These are phyloP conservation scores for Cystobasidiopsis lactophilus DNA, from an alignment of 768 basidiomycete genomes.

Conservation along the genomic window DNA sequence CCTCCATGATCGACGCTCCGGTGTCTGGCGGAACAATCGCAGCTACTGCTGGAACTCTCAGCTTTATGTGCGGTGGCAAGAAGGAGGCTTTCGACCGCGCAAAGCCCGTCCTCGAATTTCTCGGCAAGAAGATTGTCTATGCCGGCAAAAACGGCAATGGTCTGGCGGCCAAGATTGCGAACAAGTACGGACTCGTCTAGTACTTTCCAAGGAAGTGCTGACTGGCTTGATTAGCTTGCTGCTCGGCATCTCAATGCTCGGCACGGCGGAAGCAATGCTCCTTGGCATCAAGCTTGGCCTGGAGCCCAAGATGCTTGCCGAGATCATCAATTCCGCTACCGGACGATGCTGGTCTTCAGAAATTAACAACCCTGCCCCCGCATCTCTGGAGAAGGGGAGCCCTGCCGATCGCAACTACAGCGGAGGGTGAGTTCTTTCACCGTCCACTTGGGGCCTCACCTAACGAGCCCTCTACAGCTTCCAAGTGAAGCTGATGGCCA, in stretches of 20 bases:
- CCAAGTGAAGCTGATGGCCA: slow-evolving; percentile 2
- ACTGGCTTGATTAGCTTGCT: slow-evolving; percentile 20
- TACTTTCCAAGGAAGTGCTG: background rate
- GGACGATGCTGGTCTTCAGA: slow-evolving; percentile 19
- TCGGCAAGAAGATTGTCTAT: slow-evolving; percentile 64
- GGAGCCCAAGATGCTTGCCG: slow-evolving; percentile 48
- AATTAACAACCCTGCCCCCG: slow-evolving; percentile 66
- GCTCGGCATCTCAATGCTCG: slow-evolving; percentile 34
- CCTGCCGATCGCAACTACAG: slow-evolving; percentile 66
- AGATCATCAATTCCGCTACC: slow-evolving; percentile 46
- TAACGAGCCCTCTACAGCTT: slow-evolving; percentile 5
- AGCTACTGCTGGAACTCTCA: slow-evolving; percentile 64
- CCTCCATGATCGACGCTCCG: slow-evolving; percentile 71
- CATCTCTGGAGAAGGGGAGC: slow-evolving; percentile 46
- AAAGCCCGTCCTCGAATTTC: slow-evolving; percentile 39
- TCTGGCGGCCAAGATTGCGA: slow-evolving; percentile 73
- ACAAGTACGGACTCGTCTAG: slow-evolving; percentile 37
- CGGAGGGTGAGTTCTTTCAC: slow-evolving; percentile 41
- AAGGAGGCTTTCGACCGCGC: slow-evolving; percentile 33
- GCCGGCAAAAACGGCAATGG: slow-evolving; percentile 66
- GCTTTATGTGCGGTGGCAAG: slow-evolving; percentile 76
- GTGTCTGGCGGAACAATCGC: slow-evolving; percentile 80
- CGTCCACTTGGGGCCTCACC: too few species aligned
- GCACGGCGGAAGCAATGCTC: slow-evolving; percentile 51
- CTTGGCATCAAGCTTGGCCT: slow-evolving; percentile 63